Percentiles rank a stretch among this genome's conserved stretches.
Evolutionary conservation across 768 basidiomycete genomes (phyloP).

Genomic region (Suillus luteus): DNA sequence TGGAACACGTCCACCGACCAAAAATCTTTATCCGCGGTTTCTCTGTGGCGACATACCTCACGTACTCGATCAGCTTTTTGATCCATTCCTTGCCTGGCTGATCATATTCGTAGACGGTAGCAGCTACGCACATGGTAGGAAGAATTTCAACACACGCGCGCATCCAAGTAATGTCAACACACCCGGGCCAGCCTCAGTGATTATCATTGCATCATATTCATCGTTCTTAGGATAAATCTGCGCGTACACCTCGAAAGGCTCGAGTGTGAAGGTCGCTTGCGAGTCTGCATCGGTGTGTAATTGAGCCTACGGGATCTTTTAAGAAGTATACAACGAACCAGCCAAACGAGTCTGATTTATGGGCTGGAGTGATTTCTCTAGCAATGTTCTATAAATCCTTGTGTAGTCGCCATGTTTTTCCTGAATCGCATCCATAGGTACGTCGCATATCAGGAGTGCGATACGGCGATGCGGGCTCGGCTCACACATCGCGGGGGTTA

Average conservation of each 20-base stretch:
- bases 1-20: slow-evolving; percentile 40
- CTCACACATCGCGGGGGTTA: not conserved
- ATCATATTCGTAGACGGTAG: slow-evolving; percentile 71
- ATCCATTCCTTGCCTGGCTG: slow-evolving; percentile 59
- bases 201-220: slow-evolving; percentile 67
- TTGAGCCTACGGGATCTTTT: not conserved
- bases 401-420: slow-evolving; percentile 58
- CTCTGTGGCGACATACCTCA: slow-evolving; percentile 47
- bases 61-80: slow-evolving; percentile 61
- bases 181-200: slow-evolving; percentile 92
- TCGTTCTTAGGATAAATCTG: slow-evolving; percentile 61
- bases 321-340: slow-evolving; percentile 8
- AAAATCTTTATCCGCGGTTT: slow-evolving; percentile 72
- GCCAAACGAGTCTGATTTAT: slow-evolving; percentile 9
- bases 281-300: slow-evolving; percentile 2
- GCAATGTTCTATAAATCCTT: slow-evolving; percentile 49
- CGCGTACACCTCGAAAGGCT: slow-evolving; percentile 68
- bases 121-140: slow-evolving; percentile 45
- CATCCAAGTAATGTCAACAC: slow-evolving; percentile 23
- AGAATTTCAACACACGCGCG: not conserved
- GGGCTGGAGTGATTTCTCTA: slow-evolving; percentile 38
- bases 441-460: slow-evolving; percentile 71
- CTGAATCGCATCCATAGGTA: slow-evolving; percentile 46
- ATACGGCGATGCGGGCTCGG: slow-evolving; percentile 26
- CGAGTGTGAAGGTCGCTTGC: slow-evolving; percentile 49